Evolutionary conservation across 1,284 basidiomycete genomes (phyloP).

Genomic region (Moesziomyces globuligerus): DNA sequence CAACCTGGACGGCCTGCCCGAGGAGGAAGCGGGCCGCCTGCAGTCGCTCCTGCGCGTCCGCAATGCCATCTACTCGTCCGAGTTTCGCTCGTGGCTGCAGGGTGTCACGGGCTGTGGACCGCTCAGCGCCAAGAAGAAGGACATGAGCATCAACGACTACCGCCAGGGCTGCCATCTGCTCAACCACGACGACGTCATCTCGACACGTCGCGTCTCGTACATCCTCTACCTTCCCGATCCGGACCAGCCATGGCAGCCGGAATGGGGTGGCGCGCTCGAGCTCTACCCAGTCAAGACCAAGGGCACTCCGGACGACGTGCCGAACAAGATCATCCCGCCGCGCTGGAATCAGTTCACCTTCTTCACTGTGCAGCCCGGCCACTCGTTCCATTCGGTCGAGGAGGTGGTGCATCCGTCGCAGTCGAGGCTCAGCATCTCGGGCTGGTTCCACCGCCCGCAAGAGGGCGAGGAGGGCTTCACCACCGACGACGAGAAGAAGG

Average conservation of each 20-base stretch:
- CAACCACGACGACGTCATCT: conserved; percentile 83
- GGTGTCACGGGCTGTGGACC: conserved; percentile 92
- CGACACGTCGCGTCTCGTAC: conserved; percentile 91
- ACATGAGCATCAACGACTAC: conserved; percentile 95
- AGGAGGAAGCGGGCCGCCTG: conserved; percentile 59
- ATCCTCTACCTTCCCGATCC: conserved; percentile 96
- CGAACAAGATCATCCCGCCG: conserved; percentile 60
- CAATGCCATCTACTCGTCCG: conserved; percentile 87
- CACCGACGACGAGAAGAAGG: conserved; percentile 71
- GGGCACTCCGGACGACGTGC: conserved; percentile 56
- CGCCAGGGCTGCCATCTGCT: conserved; percentile 86
- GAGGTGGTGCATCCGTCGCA: conserved; percentile 74
- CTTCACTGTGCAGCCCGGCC: conserved; percentile 85
- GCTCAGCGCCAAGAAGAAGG: conserved; percentile 88
- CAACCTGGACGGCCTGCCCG: conserved; percentile 81
- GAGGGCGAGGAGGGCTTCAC: conserved; percentile 89
- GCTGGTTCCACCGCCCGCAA: conserved; percentile 90
- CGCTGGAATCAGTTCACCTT: conserved; percentile 97
- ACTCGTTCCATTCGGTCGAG: conserved; percentile 96
- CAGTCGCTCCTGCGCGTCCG: conserved; percentile 75
- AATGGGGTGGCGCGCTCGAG: conserved; percentile 94
- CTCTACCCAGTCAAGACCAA: conserved; percentile 77
- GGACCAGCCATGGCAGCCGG: conserved; percentile 74
- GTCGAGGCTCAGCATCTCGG: conserved; percentile 80
- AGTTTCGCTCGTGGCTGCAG: conserved; percentile 85